Percentiles rank a stretch among this genome's conserved stretches.
Evolutionary conservation across 2,329 filamentous ascomycete species (phyloP).

Genomic region (Fusarium sp.): DNA sequence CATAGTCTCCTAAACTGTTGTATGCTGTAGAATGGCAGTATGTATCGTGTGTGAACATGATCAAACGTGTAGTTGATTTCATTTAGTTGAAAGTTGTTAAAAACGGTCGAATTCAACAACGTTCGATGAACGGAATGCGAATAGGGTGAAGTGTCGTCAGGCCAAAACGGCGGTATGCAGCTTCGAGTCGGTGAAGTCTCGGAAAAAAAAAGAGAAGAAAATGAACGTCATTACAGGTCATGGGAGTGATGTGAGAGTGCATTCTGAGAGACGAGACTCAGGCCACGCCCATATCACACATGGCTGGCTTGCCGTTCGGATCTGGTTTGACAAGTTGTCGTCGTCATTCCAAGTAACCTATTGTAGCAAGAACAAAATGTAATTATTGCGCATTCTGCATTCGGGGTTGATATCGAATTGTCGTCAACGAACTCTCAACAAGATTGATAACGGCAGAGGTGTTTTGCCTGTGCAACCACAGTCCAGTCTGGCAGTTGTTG

Average conservation of each 20-base stretch:
- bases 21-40: constrained; percentile 3
- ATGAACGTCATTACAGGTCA: constrained; percentile 38
- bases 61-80: constrained; percentile 12
- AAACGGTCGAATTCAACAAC: constrained; percentile 4
- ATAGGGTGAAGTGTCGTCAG: constrained; percentile 22
- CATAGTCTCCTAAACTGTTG: neutral
- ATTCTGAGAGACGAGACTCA: constrained; percentile 39
- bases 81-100: constrained; percentile 1
- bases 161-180: constrained; percentile 35
- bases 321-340: constrained; percentile 2
- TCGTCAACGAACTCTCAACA: constrained; percentile 9
- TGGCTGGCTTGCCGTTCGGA: constrained; percentile 21
- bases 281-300: constrained; percentile 24
- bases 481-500: constrained; percentile 34
- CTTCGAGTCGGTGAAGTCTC: constrained; percentile 51
- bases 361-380: neutral
- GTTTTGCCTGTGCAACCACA: constrained; percentile 19
- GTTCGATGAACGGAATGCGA: constrained; percentile 11
- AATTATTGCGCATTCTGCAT: constrained; percentile 16
- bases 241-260: constrained; percentile 16
- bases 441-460: constrained; percentile 49
- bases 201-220: constrained; percentile 43
- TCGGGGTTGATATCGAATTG: constrained; percentile 4
- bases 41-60: constrained; percentile 24
- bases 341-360: neutral